Evolutionary conservation across 768 basidiomycete genomes (phyloP).

Genomic region (Mycena kentingensis): DNA sequence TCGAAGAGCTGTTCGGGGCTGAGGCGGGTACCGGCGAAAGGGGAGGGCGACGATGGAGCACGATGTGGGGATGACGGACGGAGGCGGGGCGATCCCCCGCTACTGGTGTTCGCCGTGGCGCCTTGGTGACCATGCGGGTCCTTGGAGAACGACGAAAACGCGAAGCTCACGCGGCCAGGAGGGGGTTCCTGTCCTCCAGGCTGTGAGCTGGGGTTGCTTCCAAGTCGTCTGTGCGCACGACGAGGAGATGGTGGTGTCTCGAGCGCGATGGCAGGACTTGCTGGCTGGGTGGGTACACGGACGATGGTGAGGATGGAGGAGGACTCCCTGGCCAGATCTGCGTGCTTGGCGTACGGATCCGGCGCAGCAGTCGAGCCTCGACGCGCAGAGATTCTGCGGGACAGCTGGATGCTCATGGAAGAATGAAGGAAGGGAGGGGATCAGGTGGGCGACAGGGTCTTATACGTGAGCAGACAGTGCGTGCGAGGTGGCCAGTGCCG

Average conservation of each 20-base stretch:
- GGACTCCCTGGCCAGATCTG: constrained; percentile 50
- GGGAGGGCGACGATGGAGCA: constrained; percentile 35
- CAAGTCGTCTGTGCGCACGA: constrained; percentile 33
- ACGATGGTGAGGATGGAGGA: constrained; percentile 76
- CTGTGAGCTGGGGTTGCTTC: constrained; percentile 31
- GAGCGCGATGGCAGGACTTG: constrained; percentile 32
- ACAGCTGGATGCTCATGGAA: constrained; percentile 11
- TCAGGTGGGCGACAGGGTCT: too few relatives aligned
- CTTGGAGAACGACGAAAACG: constrained; percentile 61
- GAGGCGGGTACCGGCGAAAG: constrained; percentile 50
- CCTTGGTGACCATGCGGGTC: constrained; percentile 30
- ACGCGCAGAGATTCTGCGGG: constrained; percentile 50
- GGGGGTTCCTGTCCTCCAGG: constrained; percentile 26
- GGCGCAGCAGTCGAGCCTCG: constrained; percentile 69
- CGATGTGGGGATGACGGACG: constrained; percentile 52
- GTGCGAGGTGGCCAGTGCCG: background rate
- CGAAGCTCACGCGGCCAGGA: constrained; percentile 55
- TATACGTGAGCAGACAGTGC: constrained; percentile 2
- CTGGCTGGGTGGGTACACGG: constrained; percentile 47
- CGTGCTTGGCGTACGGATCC: constrained; percentile 67
- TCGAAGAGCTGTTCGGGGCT: constrained; percentile 76
- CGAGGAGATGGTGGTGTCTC: constrained; percentile 29
- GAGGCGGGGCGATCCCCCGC: constrained; percentile 45
- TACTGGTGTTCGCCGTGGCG: constrained; percentile 36
- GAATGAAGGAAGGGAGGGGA: constrained; percentile 1